Evolutionary conservation across 257 asterid species (phyloP), one percentile per base, ranked within the genome.

Genomic region (Nicotiana undulata): DNA sequence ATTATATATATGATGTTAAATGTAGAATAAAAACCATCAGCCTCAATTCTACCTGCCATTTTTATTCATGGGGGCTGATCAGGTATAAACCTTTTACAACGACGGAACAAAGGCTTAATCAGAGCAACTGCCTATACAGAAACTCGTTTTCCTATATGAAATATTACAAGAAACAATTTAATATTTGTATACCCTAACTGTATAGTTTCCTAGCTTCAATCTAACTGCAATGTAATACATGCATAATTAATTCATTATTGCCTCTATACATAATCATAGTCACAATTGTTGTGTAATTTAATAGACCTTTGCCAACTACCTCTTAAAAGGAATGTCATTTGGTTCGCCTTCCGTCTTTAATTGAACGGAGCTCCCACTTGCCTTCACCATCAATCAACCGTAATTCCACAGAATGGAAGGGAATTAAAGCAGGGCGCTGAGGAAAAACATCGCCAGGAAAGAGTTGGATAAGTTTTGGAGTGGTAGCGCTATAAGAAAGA

Each of bases 381-480:
- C 99, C 99, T 92, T 96, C 99, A 10, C 99, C 99, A 28, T 96
- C 99, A 72, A 96, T 94, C 81, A 96, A 86, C 64, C 98, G 90
- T 83, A 96, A 85, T 89, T 96, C 99, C 88, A 78, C 66, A 3
- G 98, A 91, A 86, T 96, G 99, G 91, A 90, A 96, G 9, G 98
- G 99, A 82, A 93, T 95, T 89, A 95, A 85, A 81, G 99, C 99
- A 82, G 99, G 99, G 22, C 99, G 96, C 99, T 95, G 81, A 49
- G 40, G 34, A 29, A 8, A 63, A 53, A 63, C 31, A 70, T 46
- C 51, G 52, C 80, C 11, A 26, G 17, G 8, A 9, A 63, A 20
- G 44, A 22, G 58, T 15, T 64, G 17, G 49, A 28, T 46, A 22
- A 72, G 60, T 0, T 16, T 29, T 18, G 20, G 63, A 32, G 22